Evolutionary conservation across 2,329 filamentous ascomycete species (phyloP), one percentile per base, ranked within the genome.

Genomic region (Fusarium tuaranense): DNA sequence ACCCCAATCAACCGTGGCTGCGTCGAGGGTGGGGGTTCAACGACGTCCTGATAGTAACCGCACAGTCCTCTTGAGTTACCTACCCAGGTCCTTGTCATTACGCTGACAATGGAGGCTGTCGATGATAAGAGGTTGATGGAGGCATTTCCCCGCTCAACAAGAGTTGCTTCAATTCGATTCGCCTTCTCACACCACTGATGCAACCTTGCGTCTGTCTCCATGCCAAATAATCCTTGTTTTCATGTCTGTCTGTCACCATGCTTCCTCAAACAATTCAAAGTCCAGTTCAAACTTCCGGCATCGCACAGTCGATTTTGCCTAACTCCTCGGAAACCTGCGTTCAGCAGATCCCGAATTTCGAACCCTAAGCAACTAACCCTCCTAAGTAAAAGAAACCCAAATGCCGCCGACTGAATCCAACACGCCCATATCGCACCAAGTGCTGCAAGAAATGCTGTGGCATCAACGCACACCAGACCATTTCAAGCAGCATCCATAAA

Each of bases 1-100:
- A 63, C 66, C 41, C 60, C 22, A 41, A 69, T 61, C 44, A 53
- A 59, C 51, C 41, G 75, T 78, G 72, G 74, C 77, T 74, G 66
- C 41, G 53, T 55, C 57, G 25, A 60, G 44, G 39, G 70, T 76
- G 72, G 77, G 77, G 73, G 69, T 39, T 67, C 68, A 53, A 9
- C 70, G 65, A 65, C 30, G 46, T 44, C 51, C 20, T 63, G 48
- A 66, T 53, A 32, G 48, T 66, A 67, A 63, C 39, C 18, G 53
- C 34, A 39, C 51, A 38, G 20, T 30, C 34, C 18, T 63, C 2
- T 41, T 34, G 39, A 46, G 38, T 22, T 27, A 44, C 36, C 36
- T 27, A 44, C 27, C 36, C 20, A 25, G 34, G 25, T 36, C 25
- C 32, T 64, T 36, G 32, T 63, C 46, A 64, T 41, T 14, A 10